Evolutionary conservation across 306 rosid species (phyloP), one percentile per base, ranked within the genome.

Genomic region (Comarum palustre): DNA sequence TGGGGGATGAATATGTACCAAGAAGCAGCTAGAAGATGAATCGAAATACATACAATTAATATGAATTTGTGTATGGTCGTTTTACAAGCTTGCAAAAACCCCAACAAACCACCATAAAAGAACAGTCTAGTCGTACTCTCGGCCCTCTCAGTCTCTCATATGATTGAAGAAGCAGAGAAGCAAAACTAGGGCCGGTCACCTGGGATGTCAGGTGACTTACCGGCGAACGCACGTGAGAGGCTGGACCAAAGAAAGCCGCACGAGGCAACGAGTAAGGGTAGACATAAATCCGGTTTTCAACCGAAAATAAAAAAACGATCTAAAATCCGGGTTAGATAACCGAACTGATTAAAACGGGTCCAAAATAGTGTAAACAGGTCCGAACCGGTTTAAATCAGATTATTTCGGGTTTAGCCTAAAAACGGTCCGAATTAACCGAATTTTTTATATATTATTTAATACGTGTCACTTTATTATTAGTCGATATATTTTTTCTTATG

Each of bases 141-240:
- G 74, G 62, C 70, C 54, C 38, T 39, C 5, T 71, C 16, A 50
- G 25, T 27, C 58, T 51, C 58, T n/a, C 25, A 19, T n/a, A 48
- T 43, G 38, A 45, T 2, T 25, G 42, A 63, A 63, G n/a, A 41
- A 57, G 11, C 34, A 47, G 22, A 20, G 62, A 45, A 73, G 39
- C 14, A n/a, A 47, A 17, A 36, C 29, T 61, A 2, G 67, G 43
- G 39, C 5, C 8, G 13, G 57, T 72, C 14, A 11, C 20, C 72
- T 38, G 34, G 38, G 63, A 12, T 61, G 61, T 45, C 89, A 82
- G 85, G 82, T 79, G 89, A 72, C 17, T 55, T 41, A n/a, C 66
- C 86, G 79, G 50, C 83, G 73, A 75, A 48, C 76, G 59, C 90
- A 74, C 78, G 66, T 73, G 67, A 4, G 66, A n/a, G n/a, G 66